These are phyloP conservation scores for Sclerotinia spermophila DNA, from an alignment of 2,329 filamentous ascomycete genomes.

Conservation along the genomic window DNA sequence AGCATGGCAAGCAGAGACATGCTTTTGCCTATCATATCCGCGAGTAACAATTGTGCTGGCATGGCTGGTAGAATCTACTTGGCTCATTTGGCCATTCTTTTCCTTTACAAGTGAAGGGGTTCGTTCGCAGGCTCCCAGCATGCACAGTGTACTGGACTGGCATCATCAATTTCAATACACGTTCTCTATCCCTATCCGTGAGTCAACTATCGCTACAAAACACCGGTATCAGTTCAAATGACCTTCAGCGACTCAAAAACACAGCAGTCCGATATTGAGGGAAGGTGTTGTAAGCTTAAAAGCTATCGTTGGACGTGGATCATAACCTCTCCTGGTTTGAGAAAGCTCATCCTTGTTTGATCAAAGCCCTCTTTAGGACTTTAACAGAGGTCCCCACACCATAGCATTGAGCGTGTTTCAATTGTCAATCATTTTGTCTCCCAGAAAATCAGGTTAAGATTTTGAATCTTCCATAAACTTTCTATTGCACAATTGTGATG, in stretches of 20 bases:
- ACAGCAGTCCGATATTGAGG: not conserved
- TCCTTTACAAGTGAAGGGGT: not conserved
- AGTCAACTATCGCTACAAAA: not conserved
- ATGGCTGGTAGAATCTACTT: conserved; percentile 32
- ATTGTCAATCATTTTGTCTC: not conserved
- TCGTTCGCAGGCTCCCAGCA: not conserved
- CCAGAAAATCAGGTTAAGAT: not conserved
- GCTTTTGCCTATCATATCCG: conserved; percentile 36
- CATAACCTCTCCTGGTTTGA: not conserved
- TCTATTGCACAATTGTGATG: not conserved
- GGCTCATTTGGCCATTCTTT: not conserved
- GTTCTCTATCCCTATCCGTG: not conserved
- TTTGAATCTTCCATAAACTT: not conserved
- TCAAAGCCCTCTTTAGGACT: not conserved
- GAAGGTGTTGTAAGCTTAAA: not conserved
- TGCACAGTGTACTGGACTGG: not conserved
- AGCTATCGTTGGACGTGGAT: not conserved
- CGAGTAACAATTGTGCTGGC: not conserved
- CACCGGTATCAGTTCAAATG: too few species aligned
- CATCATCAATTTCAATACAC: not conserved
- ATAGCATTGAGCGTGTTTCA: conserved; percentile 3
- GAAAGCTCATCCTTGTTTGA: conserved; percentile 2
- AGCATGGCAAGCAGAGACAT: conserved; percentile 42
- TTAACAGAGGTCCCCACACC: not conserved
- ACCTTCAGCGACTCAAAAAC: not conserved